A percentile compares a stretch with the other conserved stretches of the same genome.
phyloP scores from a whole-genome alignment of 176 grass and related monocot genomes.

The Alloteropsis semialata region DNA sequence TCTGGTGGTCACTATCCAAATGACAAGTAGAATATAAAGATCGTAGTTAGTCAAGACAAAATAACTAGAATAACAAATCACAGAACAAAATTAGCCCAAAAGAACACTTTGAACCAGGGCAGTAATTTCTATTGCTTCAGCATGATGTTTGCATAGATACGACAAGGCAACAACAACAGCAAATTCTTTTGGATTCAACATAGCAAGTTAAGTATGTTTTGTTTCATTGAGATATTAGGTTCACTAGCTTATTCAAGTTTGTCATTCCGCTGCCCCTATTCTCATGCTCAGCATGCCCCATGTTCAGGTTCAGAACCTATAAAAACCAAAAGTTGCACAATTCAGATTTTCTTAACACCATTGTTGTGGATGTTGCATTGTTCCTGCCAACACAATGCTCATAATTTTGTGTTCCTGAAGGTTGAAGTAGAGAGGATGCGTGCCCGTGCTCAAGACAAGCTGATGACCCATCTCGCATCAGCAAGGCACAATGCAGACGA shows the following conservation, averaged over 20 bases:
- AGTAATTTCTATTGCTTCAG: not conserved
- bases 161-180: too few relatives aligned
- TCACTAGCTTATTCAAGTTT: not conserved
- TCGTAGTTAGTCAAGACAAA: not conserved
- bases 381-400: not conserved
- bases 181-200: not conserved
- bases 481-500: conserved; percentile 68
- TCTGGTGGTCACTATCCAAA: not conserved
- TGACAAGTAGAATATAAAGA: not conserved
- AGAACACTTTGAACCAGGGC: not conserved
- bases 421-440: conserved; percentile 93
- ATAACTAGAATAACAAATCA: not conserved
- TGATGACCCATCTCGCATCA: conserved; percentile 77
- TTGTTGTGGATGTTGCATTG: not conserved
- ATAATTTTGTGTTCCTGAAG: conserved; percentile 24
- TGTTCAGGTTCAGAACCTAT: not conserved
- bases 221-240: not conserved
- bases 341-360: not conserved
- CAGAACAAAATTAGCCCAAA: not conserved
- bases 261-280: not conserved
- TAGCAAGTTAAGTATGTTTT: not conserved
- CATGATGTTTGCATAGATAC: too few relatives aligned
- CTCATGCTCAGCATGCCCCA: not conserved
- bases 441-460: conserved; percentile 58
- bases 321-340: not conserved